Conservation (phyloP, 139 green algal genomes). For the Chlamydomonas schloesseri region DNA sequence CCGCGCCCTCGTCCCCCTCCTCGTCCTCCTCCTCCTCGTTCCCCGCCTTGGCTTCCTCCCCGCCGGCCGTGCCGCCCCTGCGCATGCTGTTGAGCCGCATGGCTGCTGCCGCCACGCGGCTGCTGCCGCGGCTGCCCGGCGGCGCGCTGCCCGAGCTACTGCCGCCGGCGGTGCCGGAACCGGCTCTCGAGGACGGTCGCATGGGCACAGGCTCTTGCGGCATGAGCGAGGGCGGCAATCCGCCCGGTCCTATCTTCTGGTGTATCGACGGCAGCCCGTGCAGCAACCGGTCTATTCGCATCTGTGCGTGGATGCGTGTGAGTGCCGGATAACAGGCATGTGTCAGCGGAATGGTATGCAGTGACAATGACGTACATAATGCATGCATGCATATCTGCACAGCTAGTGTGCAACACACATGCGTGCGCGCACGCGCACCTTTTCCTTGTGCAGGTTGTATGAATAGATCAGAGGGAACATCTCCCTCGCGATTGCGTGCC, state of each 20-base stretch:
- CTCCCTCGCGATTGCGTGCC: constrained; percentile 8
- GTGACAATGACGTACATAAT: no score
- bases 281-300: constrained; percentile 31
- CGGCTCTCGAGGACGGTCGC: not conserved
- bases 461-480: constrained; percentile 14
- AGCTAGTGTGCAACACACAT: not conserved
- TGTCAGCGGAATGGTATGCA: no score
- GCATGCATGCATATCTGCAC: no score
- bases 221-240: no score
- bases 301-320: not conserved
- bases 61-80: no score
- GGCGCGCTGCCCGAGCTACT: not conserved
- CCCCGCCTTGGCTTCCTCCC: not conserved
- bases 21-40: not conserved
- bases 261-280: constrained; percentile 30
- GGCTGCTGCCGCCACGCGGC: no score
- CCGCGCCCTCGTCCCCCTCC: not conserved
- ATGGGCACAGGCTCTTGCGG: not conserved
- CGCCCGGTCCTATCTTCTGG: not conserved
- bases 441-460: constrained; percentile 38
- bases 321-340: no score
- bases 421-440: constrained; percentile 2
- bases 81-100: no score
- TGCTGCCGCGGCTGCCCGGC: no score
- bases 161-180: not conserved